Evolutionary conservation across 192 early-diverging fungal genomes (phyloP).

Genomic region (Coemansia aciculifera): DNA sequence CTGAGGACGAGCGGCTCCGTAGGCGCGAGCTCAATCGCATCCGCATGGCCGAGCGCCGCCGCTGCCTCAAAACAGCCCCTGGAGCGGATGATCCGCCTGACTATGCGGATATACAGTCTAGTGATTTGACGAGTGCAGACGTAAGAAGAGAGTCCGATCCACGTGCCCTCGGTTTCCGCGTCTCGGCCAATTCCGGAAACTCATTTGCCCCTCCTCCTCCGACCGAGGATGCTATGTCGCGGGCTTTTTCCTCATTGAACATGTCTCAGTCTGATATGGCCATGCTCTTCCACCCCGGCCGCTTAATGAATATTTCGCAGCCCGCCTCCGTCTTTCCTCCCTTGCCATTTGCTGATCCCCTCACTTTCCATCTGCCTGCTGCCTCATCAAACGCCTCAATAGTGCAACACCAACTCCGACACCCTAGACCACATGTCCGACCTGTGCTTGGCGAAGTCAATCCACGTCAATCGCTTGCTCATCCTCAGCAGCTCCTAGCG

Average conservation of each 20-base stretch:
- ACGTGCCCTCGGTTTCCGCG: not conserved
- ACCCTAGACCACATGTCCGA: not conserved
- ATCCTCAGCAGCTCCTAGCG: not conserved
- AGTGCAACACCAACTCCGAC: not conserved
- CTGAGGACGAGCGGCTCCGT: constrained; percentile 20
- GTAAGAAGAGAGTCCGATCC: not conserved
- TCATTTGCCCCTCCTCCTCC: not conserved
- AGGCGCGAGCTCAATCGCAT: constrained; percentile 26
- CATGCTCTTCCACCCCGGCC: constrained; percentile 3
- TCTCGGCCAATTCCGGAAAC: not conserved
- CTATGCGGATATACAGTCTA: not conserved
- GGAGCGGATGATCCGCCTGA: not conserved
- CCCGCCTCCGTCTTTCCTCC: not conserved
- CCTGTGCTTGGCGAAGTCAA: not conserved
- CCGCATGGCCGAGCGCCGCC: constrained; percentile 30
- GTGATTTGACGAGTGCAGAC: not conserved
- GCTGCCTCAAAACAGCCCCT: not conserved
- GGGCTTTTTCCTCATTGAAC: not conserved
- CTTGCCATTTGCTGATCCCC: not conserved
- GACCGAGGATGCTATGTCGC: not conserved
- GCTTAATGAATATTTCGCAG: not conserved
- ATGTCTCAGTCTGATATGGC: constrained; percentile 1
- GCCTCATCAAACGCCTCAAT: not conserved
- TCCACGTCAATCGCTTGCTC: not conserved
- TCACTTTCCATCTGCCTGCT: not conserved